Evolutionary conservation across 2,329 filamentous ascomycete species (phyloP).

Genomic region (Pseudocercospora fuligena): DNA sequence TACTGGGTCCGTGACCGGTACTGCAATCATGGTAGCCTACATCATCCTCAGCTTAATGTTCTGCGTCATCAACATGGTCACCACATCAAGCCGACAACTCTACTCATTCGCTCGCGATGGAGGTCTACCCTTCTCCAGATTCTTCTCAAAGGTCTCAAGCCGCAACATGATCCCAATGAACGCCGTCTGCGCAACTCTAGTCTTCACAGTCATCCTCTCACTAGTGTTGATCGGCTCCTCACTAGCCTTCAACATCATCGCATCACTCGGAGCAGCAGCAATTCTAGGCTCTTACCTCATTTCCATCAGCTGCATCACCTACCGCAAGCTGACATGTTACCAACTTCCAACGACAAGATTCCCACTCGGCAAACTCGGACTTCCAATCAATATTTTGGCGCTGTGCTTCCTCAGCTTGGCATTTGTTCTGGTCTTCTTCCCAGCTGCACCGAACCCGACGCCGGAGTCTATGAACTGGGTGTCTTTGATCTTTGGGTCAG

Average conservation of each 20-base stretch:
- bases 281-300: slow-evolving; percentile 24
- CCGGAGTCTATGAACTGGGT: slow-evolving; percentile 32
- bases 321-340: slow-evolving; percentile 21
- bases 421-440: slow-evolving; percentile 30
- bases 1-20: slow-evolving; percentile 4
- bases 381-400: slow-evolving; percentile 19
- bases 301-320: slow-evolving; percentile 24
- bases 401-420: slow-evolving; percentile 25
- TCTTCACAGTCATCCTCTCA: slow-evolving; percentile 19
- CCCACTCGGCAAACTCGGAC: slow-evolving; percentile 26
- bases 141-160: slow-evolving; percentile 3
- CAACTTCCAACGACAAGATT: slow-evolving; percentile 25
- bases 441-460: slow-evolving; percentile 24
- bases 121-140: neutral
- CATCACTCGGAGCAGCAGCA: slow-evolving; percentile 1
- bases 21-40: slow-evolving; percentile 2
- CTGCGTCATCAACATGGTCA: slow-evolving; percentile 8
- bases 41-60: slow-evolving; percentile 7
- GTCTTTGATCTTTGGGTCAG: slow-evolving; percentile 30
- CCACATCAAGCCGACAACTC: slow-evolving; percentile 1
- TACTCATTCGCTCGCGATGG: slow-evolving; percentile 6
- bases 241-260: slow-evolving; percentile 19
- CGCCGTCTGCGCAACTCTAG: slow-evolving; percentile 14
- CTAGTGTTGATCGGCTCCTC: slow-evolving; percentile 19
- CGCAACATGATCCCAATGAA: slow-evolving; percentile 8